phyloP scores from a whole-genome alignment of 768 basidiomycete species.

The Coprinopsis marcescibilis region DNA sequence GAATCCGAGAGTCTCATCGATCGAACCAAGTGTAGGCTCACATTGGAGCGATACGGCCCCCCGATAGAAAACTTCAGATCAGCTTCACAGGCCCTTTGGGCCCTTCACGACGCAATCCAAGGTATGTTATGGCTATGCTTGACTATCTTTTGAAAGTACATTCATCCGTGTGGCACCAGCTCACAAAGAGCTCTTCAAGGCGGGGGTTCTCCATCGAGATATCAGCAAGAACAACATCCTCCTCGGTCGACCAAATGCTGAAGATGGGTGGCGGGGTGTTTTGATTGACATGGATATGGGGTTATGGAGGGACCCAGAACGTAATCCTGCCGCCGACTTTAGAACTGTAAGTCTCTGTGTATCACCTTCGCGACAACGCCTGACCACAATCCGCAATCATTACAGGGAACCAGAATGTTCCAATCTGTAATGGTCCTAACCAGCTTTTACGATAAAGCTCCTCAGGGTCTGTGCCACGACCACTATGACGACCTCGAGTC shows the following conservation, averaged over 20 bases:
- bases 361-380: not conserved
- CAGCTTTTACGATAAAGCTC: too few species aligned
- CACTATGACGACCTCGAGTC: conserved; percentile 7
- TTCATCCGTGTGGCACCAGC: not conserved
- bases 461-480: conserved; percentile 3
- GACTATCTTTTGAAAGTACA: not conserved
- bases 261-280: conserved; percentile 5
- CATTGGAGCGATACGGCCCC: not conserved
- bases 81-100: not conserved
- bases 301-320: not conserved
- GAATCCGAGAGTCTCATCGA: not conserved
- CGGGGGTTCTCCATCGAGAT: conserved; percentile 13
- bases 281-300: conserved; percentile 15
- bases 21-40: not conserved
- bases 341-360: not conserved
- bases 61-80: not conserved
- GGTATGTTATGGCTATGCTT: conserved; percentile 1
- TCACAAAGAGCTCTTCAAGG: conserved; percentile 2
- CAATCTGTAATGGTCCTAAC: not conserved
- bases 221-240: conserved; percentile 13
- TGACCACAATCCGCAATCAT: not conserved
- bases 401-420: conserved; percentile 1
- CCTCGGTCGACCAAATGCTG: not conserved
- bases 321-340: not conserved
- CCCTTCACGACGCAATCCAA: not conserved